A percentile compares a stretch with the other conserved stretches of the same genome.
These are phyloP conservation scores for Schwanniomyces sp. DNA, from an alignment of 805 yeast species.

Conservation along the genomic window DNA sequence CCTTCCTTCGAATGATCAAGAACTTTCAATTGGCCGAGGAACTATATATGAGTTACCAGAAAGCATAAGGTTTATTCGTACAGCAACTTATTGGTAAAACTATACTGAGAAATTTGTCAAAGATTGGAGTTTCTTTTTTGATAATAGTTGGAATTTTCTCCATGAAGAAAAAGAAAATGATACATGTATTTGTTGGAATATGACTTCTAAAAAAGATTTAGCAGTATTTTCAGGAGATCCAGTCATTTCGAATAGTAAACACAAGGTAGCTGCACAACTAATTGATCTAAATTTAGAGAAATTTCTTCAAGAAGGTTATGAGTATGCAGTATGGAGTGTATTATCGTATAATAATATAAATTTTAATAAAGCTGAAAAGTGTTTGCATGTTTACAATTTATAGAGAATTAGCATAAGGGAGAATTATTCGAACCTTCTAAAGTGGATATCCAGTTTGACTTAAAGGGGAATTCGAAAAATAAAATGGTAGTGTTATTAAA, in stretches of 20 bases:
- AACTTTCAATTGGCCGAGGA: not conserved
- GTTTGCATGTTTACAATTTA: not conserved
- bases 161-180: not conserved
- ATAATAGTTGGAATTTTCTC: not conserved
- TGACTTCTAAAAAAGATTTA: not conserved
- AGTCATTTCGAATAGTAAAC: not conserved
- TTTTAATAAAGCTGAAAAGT: not conserved
- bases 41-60: not conserved
- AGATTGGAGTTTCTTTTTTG: not conserved
- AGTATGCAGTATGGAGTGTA: not conserved
- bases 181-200: not conserved
- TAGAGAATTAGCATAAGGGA: not conserved
- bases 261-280: not conserved
- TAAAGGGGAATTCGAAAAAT: not conserved
- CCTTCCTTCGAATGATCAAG: not conserved
- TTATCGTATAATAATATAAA: not conserved
- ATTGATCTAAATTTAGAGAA: not conserved
- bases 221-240: not conserved
- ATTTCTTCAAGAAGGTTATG: not conserved
- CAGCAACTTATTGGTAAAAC: not conserved
- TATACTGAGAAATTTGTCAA: not conserved
- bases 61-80: not conserved
- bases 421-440: not conserved
- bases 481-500: not conserved
- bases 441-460: not conserved